Conservation (phyloP, 2,329 filamentous ascomycete genomes). For the Calonectria pseudoturangicola region DNA sequence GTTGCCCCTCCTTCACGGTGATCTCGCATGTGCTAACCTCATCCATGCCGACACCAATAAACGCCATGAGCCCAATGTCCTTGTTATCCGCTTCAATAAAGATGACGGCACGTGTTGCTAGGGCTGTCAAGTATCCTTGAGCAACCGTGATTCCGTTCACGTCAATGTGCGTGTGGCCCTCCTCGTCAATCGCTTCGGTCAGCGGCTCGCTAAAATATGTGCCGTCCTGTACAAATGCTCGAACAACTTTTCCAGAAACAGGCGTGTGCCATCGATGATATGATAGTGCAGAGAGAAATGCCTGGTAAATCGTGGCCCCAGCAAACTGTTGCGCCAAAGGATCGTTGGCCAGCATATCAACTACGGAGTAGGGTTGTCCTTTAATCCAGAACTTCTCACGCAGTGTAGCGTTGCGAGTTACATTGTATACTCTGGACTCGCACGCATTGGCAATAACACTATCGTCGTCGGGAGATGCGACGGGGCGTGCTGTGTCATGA, state of each 20-base stretch:
- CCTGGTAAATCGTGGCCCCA: conserved; percentile 81
- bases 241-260: conserved; percentile 76
- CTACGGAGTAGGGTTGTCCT: conserved; percentile 79
- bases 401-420: conserved; percentile 69
- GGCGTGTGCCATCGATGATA: conserved; percentile 85
- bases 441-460: conserved; percentile 77
- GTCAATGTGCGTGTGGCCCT: conserved; percentile 54
- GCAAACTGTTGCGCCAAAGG: conserved; percentile 71
- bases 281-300: conserved; percentile 79
- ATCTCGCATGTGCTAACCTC: conserved; percentile 85
- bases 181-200: conserved; percentile 55
- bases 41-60: conserved; percentile 84
- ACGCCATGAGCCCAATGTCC: conserved; percentile 80
- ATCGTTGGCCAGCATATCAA: conserved; percentile 78
- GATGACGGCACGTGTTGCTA: conserved; percentile 81
- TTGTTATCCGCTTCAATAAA: conserved; percentile 82
- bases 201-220: conserved; percentile 81
- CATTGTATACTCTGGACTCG: conserved; percentile 76
- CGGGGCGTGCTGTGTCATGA: conserved; percentile 68
- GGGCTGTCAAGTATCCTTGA: conserved; percentile 79
- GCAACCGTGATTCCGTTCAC: conserved; percentile 67
- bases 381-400: conserved; percentile 82
- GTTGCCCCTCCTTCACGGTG: conserved; percentile 79
- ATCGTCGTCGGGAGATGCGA: conserved; percentile 73
- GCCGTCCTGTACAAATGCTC: conserved; percentile 75